Percentiles rank a stretch among this genome's conserved stretches.
These are phyloP conservation scores for Madurella fahalii DNA, from an alignment of 2,329 filamentous ascomycete genomes.

Conservation along the genomic window DNA sequence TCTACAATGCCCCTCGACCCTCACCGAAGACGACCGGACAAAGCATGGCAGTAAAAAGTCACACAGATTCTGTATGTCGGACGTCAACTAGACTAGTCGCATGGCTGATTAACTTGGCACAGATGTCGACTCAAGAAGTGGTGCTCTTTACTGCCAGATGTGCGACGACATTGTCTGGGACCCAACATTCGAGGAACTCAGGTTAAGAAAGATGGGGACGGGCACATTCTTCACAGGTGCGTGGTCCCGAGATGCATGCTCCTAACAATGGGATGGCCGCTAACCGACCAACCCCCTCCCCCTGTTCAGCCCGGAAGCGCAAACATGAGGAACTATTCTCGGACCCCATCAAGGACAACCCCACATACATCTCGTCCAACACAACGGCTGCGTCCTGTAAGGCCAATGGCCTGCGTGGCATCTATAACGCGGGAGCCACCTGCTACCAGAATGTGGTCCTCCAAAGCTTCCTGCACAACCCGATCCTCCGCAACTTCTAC, in stretches of 20 bases:
- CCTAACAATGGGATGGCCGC: neutral
- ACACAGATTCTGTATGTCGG: constrained; percentile 66
- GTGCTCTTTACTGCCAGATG: constrained; percentile 73
- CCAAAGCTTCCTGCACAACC: constrained; percentile 90
- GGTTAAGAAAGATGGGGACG: constrained; percentile 65
- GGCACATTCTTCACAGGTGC: constrained; percentile 50
- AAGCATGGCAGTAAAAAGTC: constrained; percentile 65
- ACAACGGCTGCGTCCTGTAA: constrained; percentile 77
- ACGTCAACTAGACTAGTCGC: neutral
- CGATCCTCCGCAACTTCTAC: constrained; percentile 85
- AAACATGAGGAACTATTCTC: constrained; percentile 67
- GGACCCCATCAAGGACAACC: constrained; percentile 64
- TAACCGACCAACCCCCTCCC: neutral
- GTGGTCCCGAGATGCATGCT: neutral
- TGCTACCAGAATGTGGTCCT: constrained; percentile 98
- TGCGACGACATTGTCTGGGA: constrained; percentile 83
- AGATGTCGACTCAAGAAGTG: constrained; percentile 76
- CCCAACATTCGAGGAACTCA: constrained; percentile 70
- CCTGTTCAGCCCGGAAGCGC: constrained; percentile 60
- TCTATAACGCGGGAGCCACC: constrained; percentile 97
- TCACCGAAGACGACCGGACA: constrained; percentile 60
- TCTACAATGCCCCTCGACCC: constrained; percentile 67
- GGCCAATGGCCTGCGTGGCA: constrained; percentile 80
- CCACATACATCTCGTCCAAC: constrained; percentile 72
- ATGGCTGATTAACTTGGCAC: constrained; percentile 17